These are phyloP conservation scores for Grigorovia yakushimaensis DNA, from an alignment of 805 yeast species.

Conservation along the genomic window DNA sequence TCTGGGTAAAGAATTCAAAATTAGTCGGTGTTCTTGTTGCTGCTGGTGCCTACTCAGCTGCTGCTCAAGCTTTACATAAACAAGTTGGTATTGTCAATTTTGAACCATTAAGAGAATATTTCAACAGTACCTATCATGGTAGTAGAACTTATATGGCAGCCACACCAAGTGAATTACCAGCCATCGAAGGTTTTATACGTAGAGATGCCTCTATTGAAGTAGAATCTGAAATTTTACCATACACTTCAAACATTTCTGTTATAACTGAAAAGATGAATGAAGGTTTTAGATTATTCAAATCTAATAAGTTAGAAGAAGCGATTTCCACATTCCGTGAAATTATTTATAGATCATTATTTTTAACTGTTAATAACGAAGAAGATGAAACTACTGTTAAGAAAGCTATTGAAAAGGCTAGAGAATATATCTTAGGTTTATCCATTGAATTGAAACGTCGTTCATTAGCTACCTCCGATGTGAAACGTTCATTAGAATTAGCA, in stretches of 20 bases:
- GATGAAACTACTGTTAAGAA: conserved; percentile 70
- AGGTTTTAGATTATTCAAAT: conserved; percentile 77
- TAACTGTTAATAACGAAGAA: conserved; percentile 62
- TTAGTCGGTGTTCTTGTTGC: conserved; percentile 90
- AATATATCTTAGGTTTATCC: conserved; percentile 84
- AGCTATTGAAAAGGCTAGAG: conserved; percentile 65
- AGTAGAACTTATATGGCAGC: conserved; percentile 69
- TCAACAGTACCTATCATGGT: conserved; percentile 74
- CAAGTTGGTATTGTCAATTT: conserved; percentile 82
- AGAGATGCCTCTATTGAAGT: conserved; percentile 27
- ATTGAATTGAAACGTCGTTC: conserved; percentile 85
- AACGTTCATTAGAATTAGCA: conserved; percentile 88
- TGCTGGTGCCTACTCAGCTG: conserved; percentile 93
- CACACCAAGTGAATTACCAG: conserved; percentile 56
- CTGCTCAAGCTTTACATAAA: conserved; percentile 82
- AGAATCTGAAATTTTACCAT: conserved; percentile 46
- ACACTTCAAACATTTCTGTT: conserved; percentile 60
- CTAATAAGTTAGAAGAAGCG: conserved; percentile 75
- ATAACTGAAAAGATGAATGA: conserved; percentile 51
- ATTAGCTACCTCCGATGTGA: conserved; percentile 56
- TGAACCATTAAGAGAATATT: conserved; percentile 77
- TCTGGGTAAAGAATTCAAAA: conserved; percentile 83
- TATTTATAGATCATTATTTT: conserved; percentile 62
- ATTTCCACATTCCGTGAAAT: conserved; percentile 69
- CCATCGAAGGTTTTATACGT: conserved; percentile 60